Evolutionary conservation across 306 rosid genomes (phyloP).

Genomic region (Quercus berberidifolia): DNA sequence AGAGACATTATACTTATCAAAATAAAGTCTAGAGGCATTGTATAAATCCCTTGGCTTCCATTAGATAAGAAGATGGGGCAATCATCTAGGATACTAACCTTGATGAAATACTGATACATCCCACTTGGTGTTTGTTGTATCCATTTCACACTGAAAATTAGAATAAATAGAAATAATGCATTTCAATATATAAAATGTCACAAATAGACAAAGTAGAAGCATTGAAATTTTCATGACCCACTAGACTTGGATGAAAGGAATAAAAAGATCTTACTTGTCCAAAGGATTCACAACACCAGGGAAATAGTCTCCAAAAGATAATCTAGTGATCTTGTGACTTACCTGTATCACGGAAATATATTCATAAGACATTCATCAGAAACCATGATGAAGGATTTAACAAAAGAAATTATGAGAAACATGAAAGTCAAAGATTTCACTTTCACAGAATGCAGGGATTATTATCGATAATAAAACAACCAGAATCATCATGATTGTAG

Average conservation of each 20-base stretch:
- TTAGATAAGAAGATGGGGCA: background rate
- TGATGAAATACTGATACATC: slow-evolving; percentile 96
- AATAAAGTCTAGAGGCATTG: background rate
- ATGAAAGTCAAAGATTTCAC: background rate
- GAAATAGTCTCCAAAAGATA: slow-evolving; percentile 81
- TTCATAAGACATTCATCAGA: slow-evolving; percentile 21
- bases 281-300: slow-evolving; percentile 97
- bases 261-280: slow-evolving; percentile 54
- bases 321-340: slow-evolving; percentile 82
- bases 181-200: background rate
- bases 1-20: background rate
- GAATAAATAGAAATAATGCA: slow-evolving; percentile 17
- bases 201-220: background rate
- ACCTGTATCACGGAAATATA: slow-evolving; percentile 42
- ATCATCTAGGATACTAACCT: slow-evolving; percentile 49
- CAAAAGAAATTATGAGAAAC: background rate
- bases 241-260: slow-evolving; percentile 17
- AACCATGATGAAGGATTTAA: background rate
- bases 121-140: slow-evolving; percentile 72
- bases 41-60: background rate
- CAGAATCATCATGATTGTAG: slow-evolving; percentile 14
- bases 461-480: background rate
- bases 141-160: slow-evolving; percentile 75
- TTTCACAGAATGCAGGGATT: background rate
- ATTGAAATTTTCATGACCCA: slow-evolving; percentile 6